phyloP scores from a whole-genome alignment of 2,329 filamentous ascomycete species.

The Amauroascus niger region DNA sequence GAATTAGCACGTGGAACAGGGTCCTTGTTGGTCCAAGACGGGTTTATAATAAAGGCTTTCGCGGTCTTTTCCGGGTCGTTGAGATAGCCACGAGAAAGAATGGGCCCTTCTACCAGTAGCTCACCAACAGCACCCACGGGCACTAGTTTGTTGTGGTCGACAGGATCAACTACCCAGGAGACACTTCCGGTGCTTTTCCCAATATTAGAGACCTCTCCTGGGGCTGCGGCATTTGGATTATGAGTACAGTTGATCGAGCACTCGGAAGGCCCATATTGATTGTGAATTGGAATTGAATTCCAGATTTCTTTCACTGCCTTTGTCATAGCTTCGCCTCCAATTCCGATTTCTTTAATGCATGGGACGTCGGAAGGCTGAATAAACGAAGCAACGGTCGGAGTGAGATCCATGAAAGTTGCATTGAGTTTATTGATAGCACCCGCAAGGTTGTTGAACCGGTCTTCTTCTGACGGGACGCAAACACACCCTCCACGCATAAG shows the following conservation, averaged over 20 bases:
- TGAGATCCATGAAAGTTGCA: conserved; percentile 47
- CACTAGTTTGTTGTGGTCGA: conserved; percentile 28
- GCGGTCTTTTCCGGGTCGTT: conserved; percentile 16
- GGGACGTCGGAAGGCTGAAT: conserved; percentile 32
- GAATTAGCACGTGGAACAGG: conserved; percentile 5
- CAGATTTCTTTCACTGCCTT: conserved; percentile 20
- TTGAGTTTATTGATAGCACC: conserved; percentile 40
- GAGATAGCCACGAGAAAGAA: conserved; percentile 29
- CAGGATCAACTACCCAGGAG: conserved; percentile 35
- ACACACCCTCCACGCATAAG: conserved; percentile 34
- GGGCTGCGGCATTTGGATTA: conserved; percentile 11
- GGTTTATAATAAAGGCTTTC: conserved; percentile 15
- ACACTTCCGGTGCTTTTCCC: conserved; percentile 15
- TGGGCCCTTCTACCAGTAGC: conserved; percentile 31
- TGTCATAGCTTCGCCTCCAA: conserved; percentile 31
- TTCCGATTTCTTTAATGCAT: conserved; percentile 27
- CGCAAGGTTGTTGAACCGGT: conserved; percentile 39
- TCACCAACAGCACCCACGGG: conserved; percentile 31
- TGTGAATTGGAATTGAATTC: conserved; percentile 15
- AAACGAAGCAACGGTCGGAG: conserved; percentile 44
- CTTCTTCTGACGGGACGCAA: conserved; percentile 36
- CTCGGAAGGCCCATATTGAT: conserved; percentile 20
- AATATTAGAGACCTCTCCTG: conserved; percentile 15
- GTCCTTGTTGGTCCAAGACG: conserved; percentile 12
- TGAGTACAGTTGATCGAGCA: conserved; percentile 17